These are phyloP conservation scores for Laguncularia racemosa DNA, from an alignment of 345 rosid genomes.

Conservation along the genomic window DNA sequence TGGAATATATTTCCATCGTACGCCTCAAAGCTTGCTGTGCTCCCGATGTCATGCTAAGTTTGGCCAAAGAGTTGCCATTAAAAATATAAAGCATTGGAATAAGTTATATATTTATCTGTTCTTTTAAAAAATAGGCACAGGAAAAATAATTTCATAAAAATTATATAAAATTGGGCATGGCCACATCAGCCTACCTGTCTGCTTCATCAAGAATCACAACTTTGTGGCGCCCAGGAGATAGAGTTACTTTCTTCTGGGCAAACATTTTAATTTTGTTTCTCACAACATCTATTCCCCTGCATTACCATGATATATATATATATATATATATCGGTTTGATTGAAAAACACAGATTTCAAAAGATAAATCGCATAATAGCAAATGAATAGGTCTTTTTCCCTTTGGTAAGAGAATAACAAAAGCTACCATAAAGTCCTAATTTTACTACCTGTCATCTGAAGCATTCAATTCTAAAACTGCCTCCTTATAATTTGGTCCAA, in stretches of 20 bases:
- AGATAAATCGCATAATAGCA: too few relatives aligned
- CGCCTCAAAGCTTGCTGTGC: constrained; percentile 97
- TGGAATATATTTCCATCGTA: constrained; percentile 93
- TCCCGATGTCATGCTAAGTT: constrained; percentile 88
- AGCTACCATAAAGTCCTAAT: background rate
- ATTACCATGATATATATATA: too few relatives aligned
- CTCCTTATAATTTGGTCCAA: constrained; percentile 74
- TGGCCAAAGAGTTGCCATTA: background rate
- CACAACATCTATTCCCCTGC: constrained; percentile 90
- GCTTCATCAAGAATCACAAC: constrained; percentile 92
- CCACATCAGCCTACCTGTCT: constrained; percentile 55
- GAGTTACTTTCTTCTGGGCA: constrained; percentile 93
- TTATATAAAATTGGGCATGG: background rate
- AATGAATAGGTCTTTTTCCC: too few relatives aligned
- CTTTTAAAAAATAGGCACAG: background rate
- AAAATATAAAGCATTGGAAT: background rate
- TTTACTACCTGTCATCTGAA: constrained; percentile 79
- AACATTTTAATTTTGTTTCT: constrained; percentile 98
- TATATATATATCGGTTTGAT: too few relatives aligned
- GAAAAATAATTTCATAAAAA: background rate
- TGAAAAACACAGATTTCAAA: too few relatives aligned
- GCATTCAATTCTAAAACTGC: constrained; percentile 96
- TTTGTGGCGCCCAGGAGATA: constrained; percentile 87
- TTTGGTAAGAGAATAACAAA: background rate
- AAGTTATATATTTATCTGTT: constrained; percentile 1